Percentiles rank a stretch among this genome's conserved stretches.
Conservation (phyloP, 305 asterid species). For the Fraxinus floribunda region DNA sequence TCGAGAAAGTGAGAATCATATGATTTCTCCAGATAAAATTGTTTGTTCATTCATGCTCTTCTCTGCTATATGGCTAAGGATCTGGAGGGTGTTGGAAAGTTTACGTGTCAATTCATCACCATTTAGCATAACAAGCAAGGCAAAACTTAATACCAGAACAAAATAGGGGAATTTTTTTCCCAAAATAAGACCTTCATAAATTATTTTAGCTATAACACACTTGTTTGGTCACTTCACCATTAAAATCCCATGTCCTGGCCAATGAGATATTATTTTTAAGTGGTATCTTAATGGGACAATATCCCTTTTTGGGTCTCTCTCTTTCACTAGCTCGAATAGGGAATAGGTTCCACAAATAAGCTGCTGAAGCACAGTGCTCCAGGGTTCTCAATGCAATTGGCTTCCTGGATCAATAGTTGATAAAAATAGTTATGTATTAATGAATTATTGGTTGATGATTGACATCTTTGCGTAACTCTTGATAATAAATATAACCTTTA, state of each 20-base stretch:
- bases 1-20: background rate
- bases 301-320: background rate
- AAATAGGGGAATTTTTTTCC: background rate
- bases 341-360: background rate
- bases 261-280: background rate
- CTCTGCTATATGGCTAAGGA: background rate
- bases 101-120: background rate
- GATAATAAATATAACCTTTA: background rate
- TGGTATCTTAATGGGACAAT: background rate
- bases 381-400: background rate
- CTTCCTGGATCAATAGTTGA: background rate
- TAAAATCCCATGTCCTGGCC: background rate
- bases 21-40: background rate
- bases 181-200: background rate
- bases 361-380: background rate
- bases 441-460: background rate
- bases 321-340: background rate
- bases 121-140: background rate
- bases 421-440: background rate
- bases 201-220: background rate
- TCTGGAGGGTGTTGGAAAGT: background rate
- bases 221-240: background rate
- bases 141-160: background rate
- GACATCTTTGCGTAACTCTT: background rate
- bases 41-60: background rate